A percentile compares a stretch with the other conserved stretches of the same genome.
These are phyloP conservation scores for Epichloe typhina DNA, from an alignment of 2,329 filamentous ascomycete genomes.

Conservation along the genomic window DNA sequence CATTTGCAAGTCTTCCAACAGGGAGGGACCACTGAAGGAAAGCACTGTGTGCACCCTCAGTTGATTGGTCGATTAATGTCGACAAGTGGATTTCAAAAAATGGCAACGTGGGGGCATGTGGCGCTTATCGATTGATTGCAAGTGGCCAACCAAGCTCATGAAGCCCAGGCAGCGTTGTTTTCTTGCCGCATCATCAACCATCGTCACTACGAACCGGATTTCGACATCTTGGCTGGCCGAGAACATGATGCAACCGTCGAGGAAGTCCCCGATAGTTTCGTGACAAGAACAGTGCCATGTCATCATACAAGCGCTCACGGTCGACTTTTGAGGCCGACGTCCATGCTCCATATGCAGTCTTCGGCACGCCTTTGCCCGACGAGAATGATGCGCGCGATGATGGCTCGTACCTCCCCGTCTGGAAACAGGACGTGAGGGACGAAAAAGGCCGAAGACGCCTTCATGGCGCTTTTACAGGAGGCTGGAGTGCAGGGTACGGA, in stretches of 20 bases:
- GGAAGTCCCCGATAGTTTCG: background rate
- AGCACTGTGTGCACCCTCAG: too few relatives aligned
- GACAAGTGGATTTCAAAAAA: background rate
- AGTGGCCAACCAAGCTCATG: background rate
- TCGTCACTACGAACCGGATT: background rate
- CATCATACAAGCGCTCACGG: slow-evolving; percentile 66
- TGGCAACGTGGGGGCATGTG: background rate
- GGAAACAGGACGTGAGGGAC: slow-evolving; percentile 96
- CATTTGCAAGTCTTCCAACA: too few relatives aligned
- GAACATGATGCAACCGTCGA: background rate
- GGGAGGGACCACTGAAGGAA: too few relatives aligned
- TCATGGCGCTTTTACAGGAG: slow-evolving; percentile 92
- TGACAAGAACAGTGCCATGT: slow-evolving; percentile 37
- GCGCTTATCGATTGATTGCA: slow-evolving; percentile 1
- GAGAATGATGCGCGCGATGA: slow-evolving; percentile 73
- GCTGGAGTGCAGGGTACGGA: slow-evolving; percentile 84
- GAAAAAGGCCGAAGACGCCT: slow-evolving; percentile 81
- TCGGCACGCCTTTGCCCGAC: slow-evolving; percentile 74
- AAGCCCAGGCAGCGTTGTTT: background rate
- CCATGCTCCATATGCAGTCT: slow-evolving; percentile 61
- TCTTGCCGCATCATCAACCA: background rate
- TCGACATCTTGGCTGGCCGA: background rate
- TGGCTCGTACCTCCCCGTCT: slow-evolving; percentile 85
- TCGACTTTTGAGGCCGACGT: slow-evolving; percentile 66
- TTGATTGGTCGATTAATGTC: too few relatives aligned